Conservation (phyloP, 805 yeast species). For the Suhomyces canberraensis region DNA sequence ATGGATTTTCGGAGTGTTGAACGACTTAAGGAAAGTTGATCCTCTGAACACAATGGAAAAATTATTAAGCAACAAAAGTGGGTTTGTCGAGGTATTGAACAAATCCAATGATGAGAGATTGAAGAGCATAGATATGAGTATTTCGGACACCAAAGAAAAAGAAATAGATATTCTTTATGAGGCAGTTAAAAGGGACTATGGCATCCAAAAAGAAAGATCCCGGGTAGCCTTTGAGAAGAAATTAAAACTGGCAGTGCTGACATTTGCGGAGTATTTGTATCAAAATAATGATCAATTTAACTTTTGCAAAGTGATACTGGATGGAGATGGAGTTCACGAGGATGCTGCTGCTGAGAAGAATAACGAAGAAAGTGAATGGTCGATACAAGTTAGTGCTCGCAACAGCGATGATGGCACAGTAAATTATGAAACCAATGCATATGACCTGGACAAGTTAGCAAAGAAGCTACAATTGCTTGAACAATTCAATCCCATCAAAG, state of each 20-base stretch:
- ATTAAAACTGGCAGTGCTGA: slow-evolving; percentile 8
- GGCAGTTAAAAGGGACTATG: slow-evolving; percentile 22
- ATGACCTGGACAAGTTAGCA: background rate
- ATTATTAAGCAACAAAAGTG: slow-evolving; percentile 14
- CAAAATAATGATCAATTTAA: slow-evolving; percentile 1
- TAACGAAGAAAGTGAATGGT: too few relatives aligned
- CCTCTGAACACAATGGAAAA: slow-evolving; percentile 15
- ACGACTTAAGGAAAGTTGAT: slow-evolving; percentile 22
- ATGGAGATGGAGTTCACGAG: too few relatives aligned
- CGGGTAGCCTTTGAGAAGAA: slow-evolving; percentile 10
- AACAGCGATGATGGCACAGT: too few relatives aligned
- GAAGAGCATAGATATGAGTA: slow-evolving; percentile 17
- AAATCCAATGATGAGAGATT: slow-evolving; percentile 29
- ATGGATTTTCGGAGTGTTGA: slow-evolving; percentile 49
- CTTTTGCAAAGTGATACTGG: background rate
- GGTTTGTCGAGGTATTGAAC: slow-evolving; percentile 16
- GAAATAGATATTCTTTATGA: slow-evolving; percentile 29
- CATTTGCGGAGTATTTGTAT: slow-evolving; percentile 17
- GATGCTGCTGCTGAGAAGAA: too few relatives aligned
- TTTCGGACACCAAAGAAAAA: slow-evolving; percentile 11
- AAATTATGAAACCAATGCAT: too few relatives aligned
- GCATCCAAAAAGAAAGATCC: slow-evolving; percentile 12
- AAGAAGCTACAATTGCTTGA: background rate
- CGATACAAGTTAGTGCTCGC: too few relatives aligned
- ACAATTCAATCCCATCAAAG: background rate